A percentile compares a stretch with the other conserved stretches of the same genome.
phyloP scores from a whole-genome alignment of 2,329 filamentous ascomycete species.

The Botrytis cinerea region DNA sequence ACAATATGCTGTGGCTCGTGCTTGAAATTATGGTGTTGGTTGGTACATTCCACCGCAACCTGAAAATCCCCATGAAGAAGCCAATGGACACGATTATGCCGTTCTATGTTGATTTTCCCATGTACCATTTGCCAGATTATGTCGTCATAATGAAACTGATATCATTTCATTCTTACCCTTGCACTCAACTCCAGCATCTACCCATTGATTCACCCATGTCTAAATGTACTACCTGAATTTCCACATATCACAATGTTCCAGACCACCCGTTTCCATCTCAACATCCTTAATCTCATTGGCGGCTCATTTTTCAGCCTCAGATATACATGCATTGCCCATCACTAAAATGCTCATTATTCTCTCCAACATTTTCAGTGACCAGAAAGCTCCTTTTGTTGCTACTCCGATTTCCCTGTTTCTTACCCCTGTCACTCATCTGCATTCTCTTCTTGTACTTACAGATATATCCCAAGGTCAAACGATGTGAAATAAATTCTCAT shows the following conservation, averaged over 20 bases:
- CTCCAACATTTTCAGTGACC: background rate
- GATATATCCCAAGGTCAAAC: background rate
- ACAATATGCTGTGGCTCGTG: slow-evolving; percentile 8
- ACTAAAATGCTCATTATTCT: background rate
- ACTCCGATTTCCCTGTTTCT: background rate
- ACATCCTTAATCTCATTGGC: too few species aligned
- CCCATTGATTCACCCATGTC: background rate
- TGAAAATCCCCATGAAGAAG: background rate
- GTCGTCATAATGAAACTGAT: background rate
- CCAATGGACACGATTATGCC: slow-evolving; percentile 15
- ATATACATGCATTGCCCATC: background rate
- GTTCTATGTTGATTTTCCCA: background rate
- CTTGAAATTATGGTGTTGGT: slow-evolving; percentile 12
- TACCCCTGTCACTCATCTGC: background rate
- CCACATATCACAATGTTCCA: background rate
- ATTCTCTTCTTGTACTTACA: background rate
- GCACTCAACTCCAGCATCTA: background rate
- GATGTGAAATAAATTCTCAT: background rate
- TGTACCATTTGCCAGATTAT: background rate
- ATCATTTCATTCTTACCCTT: background rate
- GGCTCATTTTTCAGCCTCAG: background rate
- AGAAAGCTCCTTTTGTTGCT: background rate
- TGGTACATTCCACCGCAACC: background rate
- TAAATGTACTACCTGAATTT: background rate
- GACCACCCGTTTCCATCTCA: background rate